Percentiles rank a stretch among this genome's conserved stretches.
These are phyloP conservation scores for Zygoascus flipseniorum DNA, from an alignment of 805 yeast genomes.

Conservation along the genomic window DNA sequence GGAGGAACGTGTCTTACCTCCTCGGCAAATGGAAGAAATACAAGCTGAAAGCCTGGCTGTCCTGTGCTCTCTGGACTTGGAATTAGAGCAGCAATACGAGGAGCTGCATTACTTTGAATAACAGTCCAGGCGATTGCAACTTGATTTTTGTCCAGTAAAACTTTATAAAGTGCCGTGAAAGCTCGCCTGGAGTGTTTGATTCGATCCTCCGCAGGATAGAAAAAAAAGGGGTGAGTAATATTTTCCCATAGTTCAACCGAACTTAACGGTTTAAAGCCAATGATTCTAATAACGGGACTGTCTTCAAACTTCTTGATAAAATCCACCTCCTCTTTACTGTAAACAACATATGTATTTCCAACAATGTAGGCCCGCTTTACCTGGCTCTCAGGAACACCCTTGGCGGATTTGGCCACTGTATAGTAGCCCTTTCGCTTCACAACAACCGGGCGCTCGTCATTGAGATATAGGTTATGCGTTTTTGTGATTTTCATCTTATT, in stretches of 20 bases:
- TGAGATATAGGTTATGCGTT: constrained; percentile 46
- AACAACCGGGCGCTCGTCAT: constrained; percentile 41
- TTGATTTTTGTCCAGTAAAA: constrained; percentile 42
- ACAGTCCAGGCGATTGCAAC: constrained; percentile 72
- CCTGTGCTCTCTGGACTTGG: constrained; percentile 36
- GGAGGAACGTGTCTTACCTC: constrained; percentile 62
- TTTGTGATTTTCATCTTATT: constrained; percentile 44
- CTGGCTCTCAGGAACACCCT: constrained; percentile 31
- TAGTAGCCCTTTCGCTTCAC: constrained; percentile 42
- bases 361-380: constrained; percentile 34
- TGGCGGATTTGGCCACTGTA: constrained; percentile 36
- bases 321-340: constrained; percentile 32
- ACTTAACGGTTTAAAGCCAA: constrained; percentile 53
- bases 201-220: constrained; percentile 58
- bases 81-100: constrained; percentile 49
- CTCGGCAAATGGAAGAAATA: constrained; percentile 64
- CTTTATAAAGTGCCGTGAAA: constrained; percentile 57
- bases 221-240: constrained; percentile 46
- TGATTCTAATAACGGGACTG: constrained; percentile 47
- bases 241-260: constrained; percentile 42
- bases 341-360: constrained; percentile 32
- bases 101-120: constrained; percentile 43
- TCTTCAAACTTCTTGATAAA: constrained; percentile 28
- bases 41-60: constrained; percentile 68
- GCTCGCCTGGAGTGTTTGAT: constrained; percentile 58